phyloP scores from a whole-genome alignment of 2,329 filamentous ascomycete genomes.

The Aspergillus phoenicis region DNA sequence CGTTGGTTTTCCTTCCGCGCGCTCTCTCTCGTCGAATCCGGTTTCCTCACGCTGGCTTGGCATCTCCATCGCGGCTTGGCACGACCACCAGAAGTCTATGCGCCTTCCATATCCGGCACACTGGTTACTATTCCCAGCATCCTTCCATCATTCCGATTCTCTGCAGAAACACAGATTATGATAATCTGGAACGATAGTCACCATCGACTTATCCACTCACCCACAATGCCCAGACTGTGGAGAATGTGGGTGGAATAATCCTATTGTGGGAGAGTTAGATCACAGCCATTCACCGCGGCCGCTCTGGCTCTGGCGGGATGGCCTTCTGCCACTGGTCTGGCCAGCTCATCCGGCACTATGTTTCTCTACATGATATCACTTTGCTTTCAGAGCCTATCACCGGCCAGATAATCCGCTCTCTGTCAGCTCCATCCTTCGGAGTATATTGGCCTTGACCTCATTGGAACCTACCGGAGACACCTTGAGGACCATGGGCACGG shows the following conservation, averaged over 20 bases:
- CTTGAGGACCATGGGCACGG: not conserved
- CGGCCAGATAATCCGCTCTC: not conserved
- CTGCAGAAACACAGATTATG: not conserved
- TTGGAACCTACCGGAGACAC: not conserved
- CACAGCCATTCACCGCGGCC: not conserved
- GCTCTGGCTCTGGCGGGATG: not conserved
- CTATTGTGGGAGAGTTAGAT: not conserved
- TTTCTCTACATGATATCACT: not conserved
- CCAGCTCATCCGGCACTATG: not conserved
- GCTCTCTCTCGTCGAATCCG: not conserved
- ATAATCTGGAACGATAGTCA: not conserved
- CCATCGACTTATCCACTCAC: not conserved
- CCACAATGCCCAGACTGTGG: slow-evolving; percentile 1
- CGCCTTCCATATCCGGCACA: not conserved
- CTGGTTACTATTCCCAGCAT: not conserved
- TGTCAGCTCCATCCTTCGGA: not conserved
- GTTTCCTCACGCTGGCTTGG: not conserved
- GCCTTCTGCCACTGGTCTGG: not conserved
- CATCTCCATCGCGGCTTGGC: slow-evolving; percentile 5
- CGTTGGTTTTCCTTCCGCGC: not conserved
- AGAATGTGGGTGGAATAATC: not conserved
- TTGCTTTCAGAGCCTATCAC: not conserved
- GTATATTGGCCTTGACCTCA: not conserved
- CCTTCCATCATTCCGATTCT: not conserved
- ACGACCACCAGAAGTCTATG: not conserved